Evolutionary conservation across 176 grass and related monocot species (phyloP).

Genomic region (Triticum turgidum): DNA sequence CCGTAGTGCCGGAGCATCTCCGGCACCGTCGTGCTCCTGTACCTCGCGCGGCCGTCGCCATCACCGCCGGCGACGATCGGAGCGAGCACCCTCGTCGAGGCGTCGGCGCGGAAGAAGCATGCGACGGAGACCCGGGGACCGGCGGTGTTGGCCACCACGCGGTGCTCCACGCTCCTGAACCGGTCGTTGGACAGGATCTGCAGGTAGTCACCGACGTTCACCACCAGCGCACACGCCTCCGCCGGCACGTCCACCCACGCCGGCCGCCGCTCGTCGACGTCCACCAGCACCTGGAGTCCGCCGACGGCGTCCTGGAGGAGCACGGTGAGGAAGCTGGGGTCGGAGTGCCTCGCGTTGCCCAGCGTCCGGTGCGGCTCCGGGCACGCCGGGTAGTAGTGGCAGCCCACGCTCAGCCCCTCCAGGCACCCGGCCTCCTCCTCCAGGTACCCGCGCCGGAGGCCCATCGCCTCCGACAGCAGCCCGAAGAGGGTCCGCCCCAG

Average conservation of each 20-base stretch:
- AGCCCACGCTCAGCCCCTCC: not conserved
- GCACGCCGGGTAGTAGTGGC: not conserved
- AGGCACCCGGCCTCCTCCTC: not conserved
- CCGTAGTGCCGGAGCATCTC: not conserved
- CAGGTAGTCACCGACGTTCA: conserved; percentile 56
- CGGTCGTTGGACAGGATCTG: conserved; percentile 59
- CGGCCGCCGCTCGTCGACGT: not conserved
- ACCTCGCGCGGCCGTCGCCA: not conserved
- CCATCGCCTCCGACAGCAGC: too few species aligned
- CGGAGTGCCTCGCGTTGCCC: not conserved
- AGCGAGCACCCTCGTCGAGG: not conserved
- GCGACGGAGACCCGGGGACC: not conserved
- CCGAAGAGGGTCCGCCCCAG: too few species aligned
- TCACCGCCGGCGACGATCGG: not conserved
- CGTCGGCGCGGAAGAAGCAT: not conserved
- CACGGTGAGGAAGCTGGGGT: not conserved
- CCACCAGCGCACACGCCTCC: conserved; percentile 31
- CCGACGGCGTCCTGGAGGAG: conserved; percentile 46
- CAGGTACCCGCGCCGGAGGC: too few species aligned
- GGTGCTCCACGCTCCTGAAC: conserved; percentile 57
- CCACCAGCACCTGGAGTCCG: conserved; percentile 44
- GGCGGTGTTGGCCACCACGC: conserved; percentile 36
- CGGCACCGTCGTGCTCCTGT: not conserved
- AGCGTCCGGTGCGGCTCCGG: not conserved
- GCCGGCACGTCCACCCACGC: conserved; percentile 37